Evolutionary conservation across 805 yeast genomes (phyloP).

Genomic region (Lipomyces chichibuensis): DNA sequence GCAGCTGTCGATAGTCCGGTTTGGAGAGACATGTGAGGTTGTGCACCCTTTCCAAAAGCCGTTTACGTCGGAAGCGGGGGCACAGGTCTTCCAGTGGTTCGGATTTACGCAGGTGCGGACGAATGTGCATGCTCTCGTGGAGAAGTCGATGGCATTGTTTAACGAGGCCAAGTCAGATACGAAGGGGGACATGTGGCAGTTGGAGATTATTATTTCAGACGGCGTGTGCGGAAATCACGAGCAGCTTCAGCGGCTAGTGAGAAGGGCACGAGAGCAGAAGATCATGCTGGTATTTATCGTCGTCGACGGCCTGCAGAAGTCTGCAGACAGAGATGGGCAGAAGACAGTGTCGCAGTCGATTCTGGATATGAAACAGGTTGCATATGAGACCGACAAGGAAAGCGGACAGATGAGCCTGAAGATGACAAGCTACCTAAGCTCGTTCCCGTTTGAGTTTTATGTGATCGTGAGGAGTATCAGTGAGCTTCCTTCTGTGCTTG

Average conservation of each 20-base stretch:
- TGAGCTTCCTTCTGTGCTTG: constrained; percentile 89
- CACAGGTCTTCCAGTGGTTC: constrained; percentile 81
- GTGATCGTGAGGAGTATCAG: constrained; percentile 87
- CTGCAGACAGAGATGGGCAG: neutral
- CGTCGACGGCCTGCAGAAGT: constrained; percentile 77
- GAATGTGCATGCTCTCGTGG: constrained; percentile 73
- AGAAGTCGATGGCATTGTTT: constrained; percentile 72
- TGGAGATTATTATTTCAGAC: constrained; percentile 90
- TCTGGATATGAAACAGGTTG: constrained; percentile 92
- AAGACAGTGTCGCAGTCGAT: constrained; percentile 66
- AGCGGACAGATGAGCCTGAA: constrained; percentile 71
- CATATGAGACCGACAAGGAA: constrained; percentile 55
- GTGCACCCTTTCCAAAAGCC: constrained; percentile 90
- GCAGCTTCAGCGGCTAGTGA: constrained; percentile 76
- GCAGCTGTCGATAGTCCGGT: constrained; percentile 83
- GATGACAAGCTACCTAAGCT: constrained; percentile 83
- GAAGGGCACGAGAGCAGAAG: constrained; percentile 87
- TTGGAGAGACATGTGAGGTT: constrained; percentile 80
- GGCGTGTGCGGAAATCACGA: constrained; percentile 97
- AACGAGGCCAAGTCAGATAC: constrained; percentile 56
- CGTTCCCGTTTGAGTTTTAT: constrained; percentile 96
- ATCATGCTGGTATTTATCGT: constrained; percentile 94
- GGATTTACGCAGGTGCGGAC: constrained; percentile 88
- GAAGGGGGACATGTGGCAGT: constrained; percentile 77
- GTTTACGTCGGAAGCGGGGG: constrained; percentile 81